Evolutionary conservation across 2,329 filamentous ascomycete species (phyloP).

Genomic region (Trichoderma atroviride): DNA sequence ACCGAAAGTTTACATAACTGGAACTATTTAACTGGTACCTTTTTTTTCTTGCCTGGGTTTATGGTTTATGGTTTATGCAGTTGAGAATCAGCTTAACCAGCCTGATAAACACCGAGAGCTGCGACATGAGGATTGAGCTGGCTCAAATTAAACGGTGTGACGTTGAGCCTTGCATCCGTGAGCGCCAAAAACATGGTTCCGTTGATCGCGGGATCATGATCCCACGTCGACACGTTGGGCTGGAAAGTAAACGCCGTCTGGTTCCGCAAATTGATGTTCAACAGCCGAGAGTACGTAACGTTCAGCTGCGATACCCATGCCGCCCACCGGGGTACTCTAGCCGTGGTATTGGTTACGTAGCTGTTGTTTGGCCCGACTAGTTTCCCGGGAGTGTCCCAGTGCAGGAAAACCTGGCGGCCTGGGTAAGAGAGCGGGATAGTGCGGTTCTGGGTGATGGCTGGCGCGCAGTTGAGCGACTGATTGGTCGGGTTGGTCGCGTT

Average conservation of each 20-base stretch:
- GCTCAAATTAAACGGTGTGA: slow-evolving; percentile 77
- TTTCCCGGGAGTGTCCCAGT: slow-evolving; percentile 72
- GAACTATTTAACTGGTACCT: background rate
- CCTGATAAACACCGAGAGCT: slow-evolving; percentile 68
- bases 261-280: slow-evolving; percentile 49
- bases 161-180: slow-evolving; percentile 66
- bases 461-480: slow-evolving; percentile 59
- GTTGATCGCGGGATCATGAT: slow-evolving; percentile 70
- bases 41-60: background rate
- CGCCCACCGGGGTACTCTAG: slow-evolving; percentile 65
- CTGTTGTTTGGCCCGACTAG: slow-evolving; percentile 78
- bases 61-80: background rate
- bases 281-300: slow-evolving; percentile 67
- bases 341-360: slow-evolving; percentile 68
- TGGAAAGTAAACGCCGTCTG: slow-evolving; percentile 70
- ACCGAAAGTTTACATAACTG: background rate
- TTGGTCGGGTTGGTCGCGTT: slow-evolving; percentile 57
- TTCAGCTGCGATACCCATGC: slow-evolving; percentile 79
- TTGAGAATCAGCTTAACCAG: background rate
- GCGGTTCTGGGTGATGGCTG: slow-evolving; percentile 69
- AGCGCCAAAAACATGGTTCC: slow-evolving; percentile 79
- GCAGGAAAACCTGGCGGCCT: slow-evolving; percentile 69
- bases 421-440: slow-evolving; percentile 73
- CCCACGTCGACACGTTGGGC: slow-evolving; percentile 68
- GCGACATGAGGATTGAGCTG: slow-evolving; percentile 76